Base-by-base conservation (phyloP, 352 stramenopile genomes). In the Pythium diclinum region DNA sequence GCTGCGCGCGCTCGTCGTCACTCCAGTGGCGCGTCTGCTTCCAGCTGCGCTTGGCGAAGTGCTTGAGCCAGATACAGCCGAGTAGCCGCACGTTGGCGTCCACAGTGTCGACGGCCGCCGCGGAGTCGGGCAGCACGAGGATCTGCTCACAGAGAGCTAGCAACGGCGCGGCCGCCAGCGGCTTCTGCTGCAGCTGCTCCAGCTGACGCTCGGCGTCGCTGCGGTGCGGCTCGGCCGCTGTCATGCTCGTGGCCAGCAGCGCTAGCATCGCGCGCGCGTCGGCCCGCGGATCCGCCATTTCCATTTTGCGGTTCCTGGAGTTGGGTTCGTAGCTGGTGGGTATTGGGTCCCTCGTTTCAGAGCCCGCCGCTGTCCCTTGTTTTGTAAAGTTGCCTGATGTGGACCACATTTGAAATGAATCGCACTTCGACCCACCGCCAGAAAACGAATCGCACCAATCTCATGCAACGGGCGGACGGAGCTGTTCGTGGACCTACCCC, bases 21-120 rank as follows among this genome's bases (percentile, higher is more conserved):
- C 52, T 76, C 19, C 57, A 68, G 69, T 73, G 10, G 11, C 59
- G 13, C 48, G 60, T 52, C 19, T 54, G 13, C 34, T 83, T 78
- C 66, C 75, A 83, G 61, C 87, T 78, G 44, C 67, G 59, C 65
- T 88, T 85, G 40, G 88, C 61, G 32, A 75, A 77, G 32, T 94
- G 78, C 68, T 94, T 94, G 53, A 94, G 76, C 83, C 85, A 94
- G 14, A 94, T 71, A 53, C 83, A 77, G 25, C 78, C 79, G 48
- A 91, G 66, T 16, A 94, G 74, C 47, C 83, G 80, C 67, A 88
- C 58, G 65, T 87, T 69, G 16, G 67, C 40, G 57, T 90, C 81
- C 30, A 82, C 33, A 0, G 63, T 47, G 0, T 48, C 47, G 36
- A 82, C 55, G 56, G 36, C 79, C 76, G 33, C 51, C 33, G 16